A percentile compares a stretch with the other conserved stretches of the same genome.
Conservation (phyloP, 2,329 filamentous ascomycete species). For the Venturiaceae sp. region DNA sequence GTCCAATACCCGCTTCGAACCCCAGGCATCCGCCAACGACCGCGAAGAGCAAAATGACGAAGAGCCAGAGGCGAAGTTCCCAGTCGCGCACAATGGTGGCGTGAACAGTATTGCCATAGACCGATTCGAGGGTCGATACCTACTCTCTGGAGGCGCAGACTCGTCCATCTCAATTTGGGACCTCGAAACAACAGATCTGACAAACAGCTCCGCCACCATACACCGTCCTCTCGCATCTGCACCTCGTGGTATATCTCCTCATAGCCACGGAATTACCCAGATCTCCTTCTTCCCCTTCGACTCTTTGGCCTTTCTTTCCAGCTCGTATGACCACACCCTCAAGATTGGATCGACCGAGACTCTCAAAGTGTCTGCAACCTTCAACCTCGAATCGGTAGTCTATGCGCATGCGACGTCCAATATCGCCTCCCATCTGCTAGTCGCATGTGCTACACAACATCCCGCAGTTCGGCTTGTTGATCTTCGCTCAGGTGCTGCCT, state of each 20-base stretch:
- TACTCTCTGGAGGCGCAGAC: constrained; percentile 79
- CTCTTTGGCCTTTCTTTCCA: constrained; percentile 62
- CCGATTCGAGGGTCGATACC: constrained; percentile 66
- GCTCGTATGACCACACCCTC: constrained; percentile 67
- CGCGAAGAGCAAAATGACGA: constrained; percentile 16
- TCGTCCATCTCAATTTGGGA: constrained; percentile 83
- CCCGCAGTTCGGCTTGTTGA: constrained; percentile 79
- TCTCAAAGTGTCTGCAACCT: constrained; percentile 52
- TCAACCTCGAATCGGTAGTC: constrained; percentile 57
- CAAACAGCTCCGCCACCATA: not conserved
- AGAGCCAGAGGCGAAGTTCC: constrained; percentile 18
- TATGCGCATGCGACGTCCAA: constrained; percentile 73
- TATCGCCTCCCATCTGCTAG: constrained; percentile 62
- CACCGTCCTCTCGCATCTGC: constrained; percentile 1
- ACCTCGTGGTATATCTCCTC: constrained; percentile 23
- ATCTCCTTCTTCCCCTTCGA: constrained; percentile 74
- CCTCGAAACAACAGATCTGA: constrained; percentile 42
- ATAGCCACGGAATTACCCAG: constrained; percentile 66
- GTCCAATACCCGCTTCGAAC: constrained; percentile 61
- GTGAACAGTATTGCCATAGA: constrained; percentile 75
- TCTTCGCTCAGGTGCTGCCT: constrained; percentile 66
- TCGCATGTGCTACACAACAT: constrained; percentile 82
- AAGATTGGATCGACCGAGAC: constrained; percentile 64
- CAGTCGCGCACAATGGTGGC: constrained; percentile 64
- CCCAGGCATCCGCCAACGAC: constrained; percentile 19